phyloP scores from a whole-genome alignment of 257 asterid genomes.

The Solanum ossicruentum region DNA sequence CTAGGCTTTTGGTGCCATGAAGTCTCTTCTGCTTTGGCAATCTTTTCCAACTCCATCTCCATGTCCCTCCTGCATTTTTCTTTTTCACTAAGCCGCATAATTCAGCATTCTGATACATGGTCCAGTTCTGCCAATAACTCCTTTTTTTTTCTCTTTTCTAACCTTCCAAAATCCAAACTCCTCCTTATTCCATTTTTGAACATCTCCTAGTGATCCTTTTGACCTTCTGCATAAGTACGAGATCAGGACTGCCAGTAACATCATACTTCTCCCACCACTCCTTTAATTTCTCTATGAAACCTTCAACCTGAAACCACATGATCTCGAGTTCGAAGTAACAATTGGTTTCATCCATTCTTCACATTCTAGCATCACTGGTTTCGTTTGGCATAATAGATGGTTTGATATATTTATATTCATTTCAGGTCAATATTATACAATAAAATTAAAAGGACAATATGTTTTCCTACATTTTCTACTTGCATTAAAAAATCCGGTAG shows the following conservation, averaged over 20 bases:
- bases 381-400: not conserved
- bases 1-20: too few relatives aligned
- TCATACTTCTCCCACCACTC: not conserved
- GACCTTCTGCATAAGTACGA: not conserved
- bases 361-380: not conserved
- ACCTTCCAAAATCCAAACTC: not conserved
- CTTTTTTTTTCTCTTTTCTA: not conserved
- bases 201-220: not conserved
- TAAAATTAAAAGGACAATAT: not conserved
- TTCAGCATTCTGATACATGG: not conserved
- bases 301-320: not conserved
- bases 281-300: not conserved
- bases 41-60: too few relatives aligned
- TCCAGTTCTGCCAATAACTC: not conserved
- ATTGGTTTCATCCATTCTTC: not conserved
- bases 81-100: not conserved
- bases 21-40: too few relatives aligned
- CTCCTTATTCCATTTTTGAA: not conserved
- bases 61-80: too few relatives aligned
- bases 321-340: not conserved
- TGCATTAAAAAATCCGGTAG: not conserved
- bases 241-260: not conserved
- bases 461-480: not conserved
- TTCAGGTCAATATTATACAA: not conserved
- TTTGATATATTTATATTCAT: not conserved